phyloP scores from a whole-genome alignment of 2,329 filamentous ascomycete genomes.

The Colletotrichum caudatum region DNA sequence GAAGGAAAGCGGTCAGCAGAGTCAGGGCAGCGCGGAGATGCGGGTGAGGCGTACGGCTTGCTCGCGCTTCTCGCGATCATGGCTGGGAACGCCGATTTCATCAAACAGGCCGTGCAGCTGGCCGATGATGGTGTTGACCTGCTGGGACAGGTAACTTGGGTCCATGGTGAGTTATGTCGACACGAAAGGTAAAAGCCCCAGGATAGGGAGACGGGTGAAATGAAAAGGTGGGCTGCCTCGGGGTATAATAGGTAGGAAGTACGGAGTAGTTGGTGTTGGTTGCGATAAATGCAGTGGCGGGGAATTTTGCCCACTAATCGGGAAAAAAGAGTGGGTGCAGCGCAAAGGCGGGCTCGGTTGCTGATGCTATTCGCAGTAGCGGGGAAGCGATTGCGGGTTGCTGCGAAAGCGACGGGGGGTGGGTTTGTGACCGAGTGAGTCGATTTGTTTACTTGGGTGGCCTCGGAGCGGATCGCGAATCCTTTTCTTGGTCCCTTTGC shows the following conservation, averaged over 20 bases:
- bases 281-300: neutral
- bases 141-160: slow-evolving; percentile 90
- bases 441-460: slow-evolving; percentile 36
- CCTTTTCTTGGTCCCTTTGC: neutral
- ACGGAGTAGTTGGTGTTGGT: neutral
- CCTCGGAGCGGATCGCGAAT: neutral
- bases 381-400: slow-evolving; percentile 16
- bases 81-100: slow-evolving; percentile 93
- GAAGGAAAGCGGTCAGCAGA: slow-evolving; percentile 15
- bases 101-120: slow-evolving; percentile 96
- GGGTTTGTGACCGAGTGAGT: neutral
- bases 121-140: slow-evolving; percentile 93
- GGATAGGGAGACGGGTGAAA: neutral
- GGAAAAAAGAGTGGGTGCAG: slow-evolving; percentile 29
- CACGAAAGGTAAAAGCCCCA: neutral
- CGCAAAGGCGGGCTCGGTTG: slow-evolving; percentile 30
- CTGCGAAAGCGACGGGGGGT: neutral
- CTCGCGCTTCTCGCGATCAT: slow-evolving; percentile 92
- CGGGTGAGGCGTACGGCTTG: slow-evolving; percentile 74
- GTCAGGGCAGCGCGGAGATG: neutral
- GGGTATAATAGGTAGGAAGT: neutral
- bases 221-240: neutral
- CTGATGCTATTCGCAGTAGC: slow-evolving; percentile 39
- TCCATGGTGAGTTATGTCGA: slow-evolving; percentile 71
- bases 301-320: neutral